A percentile compares a stretch with the other conserved stretches of the same genome.
phyloP scores from a whole-genome alignment of 2,329 filamentous ascomycete species.

The Cercospora nicotianae region DNA sequence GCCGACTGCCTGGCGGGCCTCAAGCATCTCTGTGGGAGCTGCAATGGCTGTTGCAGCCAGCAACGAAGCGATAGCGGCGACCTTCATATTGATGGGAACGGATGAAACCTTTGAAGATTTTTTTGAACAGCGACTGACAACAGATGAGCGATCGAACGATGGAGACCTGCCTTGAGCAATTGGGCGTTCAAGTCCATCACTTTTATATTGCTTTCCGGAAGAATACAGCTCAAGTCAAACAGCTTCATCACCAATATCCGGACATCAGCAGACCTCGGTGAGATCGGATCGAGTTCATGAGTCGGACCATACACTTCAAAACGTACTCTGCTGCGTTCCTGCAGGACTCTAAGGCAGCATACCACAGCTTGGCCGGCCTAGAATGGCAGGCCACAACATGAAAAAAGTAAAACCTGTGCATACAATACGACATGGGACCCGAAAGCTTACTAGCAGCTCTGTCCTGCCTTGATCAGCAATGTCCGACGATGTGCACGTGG shows the following conservation, averaged over 20 bases:
- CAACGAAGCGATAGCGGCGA: conserved; percentile 5
- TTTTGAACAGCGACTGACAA: neutral
- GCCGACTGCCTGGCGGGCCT: conserved; percentile 2
- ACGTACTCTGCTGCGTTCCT: neutral
- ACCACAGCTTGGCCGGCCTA: neutral
- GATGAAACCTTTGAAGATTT: neutral
- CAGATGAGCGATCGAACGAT: neutral
- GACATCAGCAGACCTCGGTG: neutral
- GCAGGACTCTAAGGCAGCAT: neutral
- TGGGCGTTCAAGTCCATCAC: neutral
- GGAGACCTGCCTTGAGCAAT: neutral
- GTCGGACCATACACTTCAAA: neutral
- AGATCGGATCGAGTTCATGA: neutral
- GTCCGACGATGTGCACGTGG: neutral
- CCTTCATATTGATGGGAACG: neutral
- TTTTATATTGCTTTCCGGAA: neutral
- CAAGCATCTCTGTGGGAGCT: conserved; percentile 5
- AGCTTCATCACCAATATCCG: neutral
- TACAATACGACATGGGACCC: neutral
- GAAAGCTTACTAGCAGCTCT: neutral
- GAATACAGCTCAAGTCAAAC: neutral
- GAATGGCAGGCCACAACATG: neutral
- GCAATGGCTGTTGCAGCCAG: conserved; percentile 13
- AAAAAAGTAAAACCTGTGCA: neutral
- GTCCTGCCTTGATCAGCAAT: neutral